Evolutionary conservation across 495 filamentous ascomycete species (phyloP).

Genomic region (Glarea lozoyensis): DNA sequence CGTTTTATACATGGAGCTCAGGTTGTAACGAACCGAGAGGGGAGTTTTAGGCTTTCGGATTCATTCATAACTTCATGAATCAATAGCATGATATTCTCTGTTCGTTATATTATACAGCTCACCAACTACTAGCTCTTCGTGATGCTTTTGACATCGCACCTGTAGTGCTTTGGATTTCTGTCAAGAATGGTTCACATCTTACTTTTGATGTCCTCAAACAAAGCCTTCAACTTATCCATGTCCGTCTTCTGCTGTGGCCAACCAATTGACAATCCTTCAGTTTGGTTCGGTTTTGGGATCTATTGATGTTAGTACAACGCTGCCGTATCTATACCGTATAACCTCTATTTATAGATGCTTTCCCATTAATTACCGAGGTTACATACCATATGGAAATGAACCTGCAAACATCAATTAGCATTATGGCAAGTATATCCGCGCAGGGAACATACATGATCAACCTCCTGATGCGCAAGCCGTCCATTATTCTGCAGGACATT

Average conservation of each 20-base stretch:
- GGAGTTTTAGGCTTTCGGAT: no score
- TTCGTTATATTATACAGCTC: no score
- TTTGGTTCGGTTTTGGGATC: slow-evolving; percentile 91
- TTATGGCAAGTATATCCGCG: background rate
- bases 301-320: slow-evolving; percentile 24
- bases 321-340: background rate
- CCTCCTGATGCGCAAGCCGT: slow-evolving; percentile 81
- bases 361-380: no score
- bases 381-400: slow-evolving; percentile 88
- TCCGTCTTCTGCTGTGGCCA: slow-evolving; percentile 75
- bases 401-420: slow-evolving; percentile 33
- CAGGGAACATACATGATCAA: slow-evolving; percentile 69
- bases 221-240: slow-evolving; percentile 74
- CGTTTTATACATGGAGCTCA: no score
- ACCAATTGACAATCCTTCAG: slow-evolving; percentile 67
- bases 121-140: no score
- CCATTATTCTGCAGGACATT: slow-evolving; percentile 98
- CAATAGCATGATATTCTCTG: no score
- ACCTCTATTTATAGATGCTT: no score
- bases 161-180: no score
- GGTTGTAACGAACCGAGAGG: no score
- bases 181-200: slow-evolving; percentile 82
- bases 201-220: slow-evolving; percentile 73
- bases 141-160: no score
- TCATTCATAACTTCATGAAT: no score